These are phyloP conservation scores for Neoscytalidium dimidiatum DNA, from an alignment of 2,329 filamentous ascomycete genomes.

Conservation along the genomic window DNA sequence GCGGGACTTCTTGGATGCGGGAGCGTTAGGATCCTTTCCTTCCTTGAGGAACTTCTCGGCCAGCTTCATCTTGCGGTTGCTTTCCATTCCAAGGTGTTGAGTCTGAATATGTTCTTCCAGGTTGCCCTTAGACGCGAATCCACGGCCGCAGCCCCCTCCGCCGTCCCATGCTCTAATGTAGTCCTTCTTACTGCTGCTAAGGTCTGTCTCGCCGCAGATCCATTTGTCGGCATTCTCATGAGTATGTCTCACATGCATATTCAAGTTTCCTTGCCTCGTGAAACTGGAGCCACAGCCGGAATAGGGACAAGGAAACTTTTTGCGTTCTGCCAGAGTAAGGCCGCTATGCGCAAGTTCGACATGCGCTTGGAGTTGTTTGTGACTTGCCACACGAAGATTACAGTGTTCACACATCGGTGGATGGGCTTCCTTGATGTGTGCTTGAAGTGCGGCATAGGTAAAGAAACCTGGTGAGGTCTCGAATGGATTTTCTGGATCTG, in stretches of 20 bases:
- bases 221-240: conserved; percentile 75
- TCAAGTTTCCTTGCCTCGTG: conserved; percentile 80
- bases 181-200: conserved; percentile 53
- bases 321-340: conserved; percentile 55
- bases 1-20: neutral
- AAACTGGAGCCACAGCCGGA: conserved; percentile 74
- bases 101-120: conserved; percentile 84
- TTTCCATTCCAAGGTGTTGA: conserved; percentile 69
- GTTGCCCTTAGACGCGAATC: conserved; percentile 74
- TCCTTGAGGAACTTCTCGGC: conserved; percentile 42
- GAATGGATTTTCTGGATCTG: conserved; percentile 41
- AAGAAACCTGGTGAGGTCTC: conserved; percentile 56
- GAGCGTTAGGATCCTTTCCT: conserved; percentile 2
- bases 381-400: conserved; percentile 64
- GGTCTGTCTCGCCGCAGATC: conserved; percentile 72
- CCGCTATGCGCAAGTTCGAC: conserved; percentile 70
- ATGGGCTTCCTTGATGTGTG: conserved; percentile 73
- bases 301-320: conserved; percentile 64
- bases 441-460: conserved; percentile 69
- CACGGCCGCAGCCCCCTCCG: conserved; percentile 69
- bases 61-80: conserved; percentile 38
- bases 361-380: conserved; percentile 60
- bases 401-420: conserved; percentile 74
- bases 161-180: conserved; percentile 64
- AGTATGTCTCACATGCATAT: conserved; percentile 73